These are phyloP conservation scores for Clavispora vitiphila DNA, from an alignment of 805 yeast genomes.

Conservation along the genomic window DNA sequence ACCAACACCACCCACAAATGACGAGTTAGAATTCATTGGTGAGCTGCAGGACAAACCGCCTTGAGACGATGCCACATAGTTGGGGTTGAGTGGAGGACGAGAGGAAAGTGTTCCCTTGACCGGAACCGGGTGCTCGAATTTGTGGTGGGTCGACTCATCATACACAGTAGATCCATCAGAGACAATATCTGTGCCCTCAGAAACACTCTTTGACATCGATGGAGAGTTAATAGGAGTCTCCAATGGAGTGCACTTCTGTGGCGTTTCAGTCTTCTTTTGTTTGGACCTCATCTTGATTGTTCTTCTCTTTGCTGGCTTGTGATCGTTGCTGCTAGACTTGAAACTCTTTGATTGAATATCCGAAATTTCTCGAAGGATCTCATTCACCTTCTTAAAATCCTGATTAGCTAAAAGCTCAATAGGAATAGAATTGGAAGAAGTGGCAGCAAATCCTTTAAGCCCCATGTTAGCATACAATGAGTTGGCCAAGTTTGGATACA, in stretches of 20 bases:
- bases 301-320: constrained; percentile 40
- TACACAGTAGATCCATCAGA: constrained; percentile 8
- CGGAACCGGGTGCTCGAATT: constrained; percentile 13
- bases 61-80: background rate
- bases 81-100: constrained; percentile 7
- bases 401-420: constrained; percentile 29
- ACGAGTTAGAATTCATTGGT: constrained; percentile 18
- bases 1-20: constrained; percentile 31
- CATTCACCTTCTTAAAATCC: constrained; percentile 27
- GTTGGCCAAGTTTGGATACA: constrained; percentile 32
- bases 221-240: background rate
- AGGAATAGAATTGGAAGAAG: constrained; percentile 33
- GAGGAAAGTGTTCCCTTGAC: constrained; percentile 2
- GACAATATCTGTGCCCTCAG: constrained; percentile 3
- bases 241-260: background rate
- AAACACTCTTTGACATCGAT: background rate
- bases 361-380: constrained; percentile 37
- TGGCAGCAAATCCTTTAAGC: constrained; percentile 21
- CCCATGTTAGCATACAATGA: constrained; percentile 33
- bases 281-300: constrained; percentile 26
- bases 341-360: constrained; percentile 42
- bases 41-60: constrained; percentile 5
- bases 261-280: background rate
- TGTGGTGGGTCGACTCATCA: background rate
- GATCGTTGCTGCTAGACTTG: constrained; percentile 19